phyloP scores from a whole-genome alignment of 768 basidiomycete genomes.

The Suillus spraguei region DNA sequence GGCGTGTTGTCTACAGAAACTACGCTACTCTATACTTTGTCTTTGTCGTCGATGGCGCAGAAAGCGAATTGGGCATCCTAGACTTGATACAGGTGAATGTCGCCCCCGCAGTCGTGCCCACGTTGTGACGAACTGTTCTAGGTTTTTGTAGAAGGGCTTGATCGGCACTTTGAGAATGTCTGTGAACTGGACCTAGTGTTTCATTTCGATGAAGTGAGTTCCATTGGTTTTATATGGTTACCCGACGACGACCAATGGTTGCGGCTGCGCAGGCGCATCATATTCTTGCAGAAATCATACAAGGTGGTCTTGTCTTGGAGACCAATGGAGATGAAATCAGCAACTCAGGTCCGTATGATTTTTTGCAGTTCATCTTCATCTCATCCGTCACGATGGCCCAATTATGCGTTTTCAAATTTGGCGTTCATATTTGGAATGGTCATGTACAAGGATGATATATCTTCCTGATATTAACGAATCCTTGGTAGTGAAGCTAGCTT shows the following conservation, averaged over 20 bases:
- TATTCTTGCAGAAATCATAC: conserved; percentile 93
- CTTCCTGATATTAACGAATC: conserved; percentile 18
- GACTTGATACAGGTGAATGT: conserved; percentile 83
- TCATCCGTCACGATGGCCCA: conserved; percentile 1
- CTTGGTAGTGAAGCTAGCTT: conserved; percentile 63
- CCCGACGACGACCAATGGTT: conserved; percentile 6
- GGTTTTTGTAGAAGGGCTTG: conserved; percentile 98
- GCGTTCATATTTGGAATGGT: not conserved
- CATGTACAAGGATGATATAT: conserved; percentile 1
- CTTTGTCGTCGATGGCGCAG: conserved; percentile 94
- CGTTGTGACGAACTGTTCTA: conserved; percentile 7
- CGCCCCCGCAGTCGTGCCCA: not conserved
- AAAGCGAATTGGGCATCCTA: conserved; percentile 95
- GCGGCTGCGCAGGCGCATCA: conserved; percentile 76
- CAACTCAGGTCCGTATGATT: conserved; percentile 52
- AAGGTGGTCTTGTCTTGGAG: conserved; percentile 95
- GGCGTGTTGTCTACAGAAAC: conserved; percentile 91
- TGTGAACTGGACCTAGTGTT: conserved; percentile 98
- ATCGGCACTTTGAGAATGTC: conserved; percentile 96
- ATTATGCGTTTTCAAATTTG: conserved; percentile 9
- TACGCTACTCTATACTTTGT: conserved; percentile 98
- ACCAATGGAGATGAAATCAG: conserved; percentile 91
- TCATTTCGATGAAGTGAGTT: conserved; percentile 92
- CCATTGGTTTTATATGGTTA: not conserved
- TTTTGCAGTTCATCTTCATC: conserved; percentile 14